phyloP scores from a whole-genome alignment of 1,284 basidiomycete genomes.

The Ustilago crameri region DNA sequence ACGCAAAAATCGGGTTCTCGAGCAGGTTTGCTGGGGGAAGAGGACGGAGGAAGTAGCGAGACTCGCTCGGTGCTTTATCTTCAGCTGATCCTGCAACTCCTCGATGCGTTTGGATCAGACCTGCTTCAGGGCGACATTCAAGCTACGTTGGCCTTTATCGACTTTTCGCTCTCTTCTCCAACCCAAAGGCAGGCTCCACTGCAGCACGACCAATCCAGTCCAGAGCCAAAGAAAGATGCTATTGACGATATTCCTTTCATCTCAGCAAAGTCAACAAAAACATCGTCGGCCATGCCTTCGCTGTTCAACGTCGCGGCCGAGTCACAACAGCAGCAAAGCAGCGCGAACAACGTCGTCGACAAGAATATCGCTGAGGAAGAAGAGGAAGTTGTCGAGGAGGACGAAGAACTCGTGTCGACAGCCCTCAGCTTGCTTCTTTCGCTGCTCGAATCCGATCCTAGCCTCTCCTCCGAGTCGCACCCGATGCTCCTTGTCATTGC shows the following conservation, averaged over 20 bases:
- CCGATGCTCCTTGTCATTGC: constrained; percentile 59
- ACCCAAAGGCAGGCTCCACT: constrained; percentile 8
- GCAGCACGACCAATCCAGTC: background rate
- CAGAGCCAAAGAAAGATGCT: background rate
- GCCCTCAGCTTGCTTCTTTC: constrained; percentile 61
- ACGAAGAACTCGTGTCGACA: constrained; percentile 54
- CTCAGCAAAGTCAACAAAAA: constrained; percentile 10
- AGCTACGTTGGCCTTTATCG: constrained; percentile 58
- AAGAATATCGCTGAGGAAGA: background rate
- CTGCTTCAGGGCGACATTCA: constrained; percentile 54
- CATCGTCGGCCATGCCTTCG: constrained; percentile 8
- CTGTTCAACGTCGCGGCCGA: constrained; percentile 26
- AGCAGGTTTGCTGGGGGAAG: constrained; percentile 6
- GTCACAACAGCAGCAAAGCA: background rate
- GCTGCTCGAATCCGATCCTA: constrained; percentile 53
- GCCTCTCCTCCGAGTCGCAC: constrained; percentile 36
- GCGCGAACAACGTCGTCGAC: background rate
- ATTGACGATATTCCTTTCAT: constrained; percentile 34
- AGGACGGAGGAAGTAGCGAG: constrained; percentile 10
- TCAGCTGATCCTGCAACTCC: constrained; percentile 59
- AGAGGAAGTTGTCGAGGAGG: constrained; percentile 21
- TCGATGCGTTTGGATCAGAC: constrained; percentile 58
- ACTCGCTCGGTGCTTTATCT: constrained; percentile 52
- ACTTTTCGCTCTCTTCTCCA: constrained; percentile 50
- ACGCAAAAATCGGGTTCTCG: constrained; percentile 25